A percentile compares a stretch with the other conserved stretches of the same genome.
These are phyloP conservation scores for Sodiomyces alkalinus DNA, from an alignment of 2,329 filamentous ascomycete species.

Conservation along the genomic window DNA sequence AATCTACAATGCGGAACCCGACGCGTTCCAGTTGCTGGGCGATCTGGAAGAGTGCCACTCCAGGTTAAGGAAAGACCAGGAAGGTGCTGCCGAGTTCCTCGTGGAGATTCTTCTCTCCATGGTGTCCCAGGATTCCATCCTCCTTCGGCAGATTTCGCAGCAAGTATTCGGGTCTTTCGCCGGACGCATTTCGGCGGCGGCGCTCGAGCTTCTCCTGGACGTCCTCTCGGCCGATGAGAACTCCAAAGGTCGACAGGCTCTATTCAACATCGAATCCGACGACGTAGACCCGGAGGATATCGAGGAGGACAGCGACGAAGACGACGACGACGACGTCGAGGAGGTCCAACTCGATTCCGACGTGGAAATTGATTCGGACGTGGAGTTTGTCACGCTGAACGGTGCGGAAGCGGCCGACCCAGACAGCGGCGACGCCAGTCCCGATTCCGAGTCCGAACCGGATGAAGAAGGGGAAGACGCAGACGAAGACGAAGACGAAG, in stretches of 20 bases:
- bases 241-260: constrained; percentile 65
- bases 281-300: constrained; percentile 35
- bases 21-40: constrained; percentile 67
- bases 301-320: constrained; percentile 20
- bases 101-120: constrained; percentile 87
- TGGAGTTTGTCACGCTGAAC: constrained; percentile 30
- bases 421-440: constrained; percentile 24
- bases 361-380: constrained; percentile 28
- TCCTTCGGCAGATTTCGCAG: constrained; percentile 75
- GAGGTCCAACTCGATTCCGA: constrained; percentile 13
- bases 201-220: constrained; percentile 49
- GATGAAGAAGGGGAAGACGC: constrained; percentile 29
- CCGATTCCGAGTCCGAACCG: constrained; percentile 23
- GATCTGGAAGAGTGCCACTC: constrained; percentile 68
- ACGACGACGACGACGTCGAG: constrained; percentile 23
- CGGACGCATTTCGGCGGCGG: constrained; percentile 54
- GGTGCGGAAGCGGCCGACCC: constrained; percentile 26
- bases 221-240: constrained; percentile 70
- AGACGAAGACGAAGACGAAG: constrained; percentile 23
- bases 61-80: constrained; percentile 41
- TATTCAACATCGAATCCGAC: constrained; percentile 60
- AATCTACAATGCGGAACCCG: constrained; percentile 77
- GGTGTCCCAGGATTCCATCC: constrained; percentile 66
- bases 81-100: constrained; percentile 50
- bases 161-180: constrained; percentile 81